Evolutionary conservation across 371 early-diverging fungal genomes (phyloP), one percentile per base, ranked within the genome.

Genomic region (Mucor circinelloides): DNA sequence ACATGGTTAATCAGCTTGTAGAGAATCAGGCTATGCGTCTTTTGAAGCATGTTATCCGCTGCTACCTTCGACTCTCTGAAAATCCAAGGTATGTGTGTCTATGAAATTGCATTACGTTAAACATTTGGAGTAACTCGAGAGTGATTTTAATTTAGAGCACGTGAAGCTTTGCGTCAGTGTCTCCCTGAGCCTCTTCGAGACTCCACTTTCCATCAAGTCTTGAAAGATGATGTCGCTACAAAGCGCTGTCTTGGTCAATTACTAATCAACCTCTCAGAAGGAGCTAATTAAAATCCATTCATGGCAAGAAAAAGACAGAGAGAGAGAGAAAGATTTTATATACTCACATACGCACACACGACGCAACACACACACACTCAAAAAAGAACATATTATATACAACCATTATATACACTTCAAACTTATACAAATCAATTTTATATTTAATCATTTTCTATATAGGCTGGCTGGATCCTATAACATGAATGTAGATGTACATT

Each of bases 21-120:
- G 93, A 94, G 21, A 89, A 90, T 32, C 94, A 93, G 58, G 93
- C 95, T 15, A 87, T 92, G 44, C 86, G 96, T 50, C 77, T 99
- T 50, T 77, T 99, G 60, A 99, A 99, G 80, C 95, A 95, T 72
- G 95, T 99, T 28, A 89, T 99, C 64, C 89, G 96, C 58, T 98
- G 98, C 67, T 99, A 99, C 75, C 78, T 97, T 64, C 87, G 98
- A 60, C 85, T 99, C 66, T 91, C 93, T 2, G 99, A 98, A 69
- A 95, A 98, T 74, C 93, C 94, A 58, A 78, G 88, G 90, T 90
- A 57, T 10, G n/a, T 31, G 38, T 64, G 28, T 17, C 12, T 27
- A 6, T 34, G 34, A 10, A 34, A 34, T 40, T 50, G 17, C 48
- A 48, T 48, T 48, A 48, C 23, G 48, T 48, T 48, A 7, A 34